A percentile compares a stretch with the other conserved stretches of the same genome.
Conservation (phyloP, 768 basidiomycete genomes). For the Tricholomella constricta region DNA sequence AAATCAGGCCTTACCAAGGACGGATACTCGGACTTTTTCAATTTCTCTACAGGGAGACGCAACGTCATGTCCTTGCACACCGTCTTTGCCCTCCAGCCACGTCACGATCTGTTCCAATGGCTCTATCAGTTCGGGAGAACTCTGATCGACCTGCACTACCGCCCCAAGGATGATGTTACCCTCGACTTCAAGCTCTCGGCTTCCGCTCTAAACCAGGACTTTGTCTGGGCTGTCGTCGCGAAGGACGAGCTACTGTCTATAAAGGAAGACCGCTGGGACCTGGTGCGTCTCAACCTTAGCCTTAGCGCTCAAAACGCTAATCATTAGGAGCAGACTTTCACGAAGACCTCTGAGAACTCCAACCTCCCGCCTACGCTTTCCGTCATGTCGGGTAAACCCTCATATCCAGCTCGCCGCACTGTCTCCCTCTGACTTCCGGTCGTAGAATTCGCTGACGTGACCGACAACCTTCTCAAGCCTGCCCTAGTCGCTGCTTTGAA, state of each 20-base stretch:
- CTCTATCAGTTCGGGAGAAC: slow-evolving; percentile 61
- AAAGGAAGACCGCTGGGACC: slow-evolving; percentile 79
- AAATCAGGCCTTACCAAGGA: slow-evolving; percentile 59
- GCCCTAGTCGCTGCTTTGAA: slow-evolving; percentile 58
- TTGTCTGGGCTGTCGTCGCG: slow-evolving; percentile 81
- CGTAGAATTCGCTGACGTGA: slow-evolving; percentile 82
- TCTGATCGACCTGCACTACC: slow-evolving; percentile 77
- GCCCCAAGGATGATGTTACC: slow-evolving; percentile 65
- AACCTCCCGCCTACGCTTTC: slow-evolving; percentile 61
- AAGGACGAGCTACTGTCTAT: slow-evolving; percentile 77
- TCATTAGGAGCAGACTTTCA: slow-evolving; percentile 64
- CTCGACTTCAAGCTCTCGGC: slow-evolving; percentile 77
- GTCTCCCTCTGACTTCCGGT: slow-evolving; percentile 6
- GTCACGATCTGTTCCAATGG: slow-evolving; percentile 78
- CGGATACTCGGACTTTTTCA: slow-evolving; percentile 79
- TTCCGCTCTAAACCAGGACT: slow-evolving; percentile 54
- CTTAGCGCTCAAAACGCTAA: not conserved
- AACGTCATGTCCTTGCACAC: slow-evolving; percentile 78
- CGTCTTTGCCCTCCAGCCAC: slow-evolving; percentile 73
- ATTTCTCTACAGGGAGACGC: slow-evolving; percentile 86
- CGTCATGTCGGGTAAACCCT: slow-evolving; percentile 69
- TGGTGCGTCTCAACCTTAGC: slow-evolving; percentile 55
- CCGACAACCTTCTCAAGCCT: slow-evolving; percentile 73
- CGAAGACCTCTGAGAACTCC: slow-evolving; percentile 70
- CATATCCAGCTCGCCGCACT: not conserved